Conservation (phyloP, 495 filamentous ascomycete species). For the Aspergillus affinis region DNA sequence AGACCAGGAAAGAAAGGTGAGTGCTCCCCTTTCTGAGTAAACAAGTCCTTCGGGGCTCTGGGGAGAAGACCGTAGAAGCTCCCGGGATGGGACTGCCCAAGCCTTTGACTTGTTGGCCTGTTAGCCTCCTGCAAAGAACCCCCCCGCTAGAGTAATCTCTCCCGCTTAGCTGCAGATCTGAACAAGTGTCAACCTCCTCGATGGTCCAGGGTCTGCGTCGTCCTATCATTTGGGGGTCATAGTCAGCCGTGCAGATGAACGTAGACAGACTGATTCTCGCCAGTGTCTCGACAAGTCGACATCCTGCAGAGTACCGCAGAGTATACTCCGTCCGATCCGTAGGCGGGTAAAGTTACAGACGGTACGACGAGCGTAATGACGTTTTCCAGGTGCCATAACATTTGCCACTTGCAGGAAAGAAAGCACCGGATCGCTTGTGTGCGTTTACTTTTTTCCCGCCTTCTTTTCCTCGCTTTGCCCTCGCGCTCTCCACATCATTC, state of each 20-base stretch:
- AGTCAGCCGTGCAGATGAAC: not conserved
- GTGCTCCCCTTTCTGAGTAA: not conserved
- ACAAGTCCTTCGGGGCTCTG: not conserved
- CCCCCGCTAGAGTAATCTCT: constrained; percentile 13
- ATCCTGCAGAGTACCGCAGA: too few relatives aligned
- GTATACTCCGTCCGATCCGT: too few relatives aligned
- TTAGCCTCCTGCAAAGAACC: constrained; percentile 4
- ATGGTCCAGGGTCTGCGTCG: not conserved
- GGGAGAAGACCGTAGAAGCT: too few relatives aligned
- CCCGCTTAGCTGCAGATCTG: constrained; percentile 19
- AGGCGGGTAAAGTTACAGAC: constrained; percentile 15
- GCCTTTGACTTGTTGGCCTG: not conserved
- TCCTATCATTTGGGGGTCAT: constrained; percentile 4
- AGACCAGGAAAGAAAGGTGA: not conserved
- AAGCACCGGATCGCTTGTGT: not conserved
- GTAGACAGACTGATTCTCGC: too few relatives aligned
- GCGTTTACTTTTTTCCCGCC: not conserved
- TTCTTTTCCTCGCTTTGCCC: not conserved
- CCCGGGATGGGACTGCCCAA: too few relatives aligned
- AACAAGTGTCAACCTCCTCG: constrained; percentile 12
- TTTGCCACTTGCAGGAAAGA: too few relatives aligned
- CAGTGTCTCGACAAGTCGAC: too few relatives aligned
- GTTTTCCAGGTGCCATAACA: constrained; percentile 13
- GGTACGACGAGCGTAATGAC: constrained; percentile 14
- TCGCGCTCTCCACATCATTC: not conserved